These are phyloP conservation scores for Penicillium atrosanguineum DNA, from an alignment of 495 filamentous ascomycete species.

Conservation along the genomic window DNA sequence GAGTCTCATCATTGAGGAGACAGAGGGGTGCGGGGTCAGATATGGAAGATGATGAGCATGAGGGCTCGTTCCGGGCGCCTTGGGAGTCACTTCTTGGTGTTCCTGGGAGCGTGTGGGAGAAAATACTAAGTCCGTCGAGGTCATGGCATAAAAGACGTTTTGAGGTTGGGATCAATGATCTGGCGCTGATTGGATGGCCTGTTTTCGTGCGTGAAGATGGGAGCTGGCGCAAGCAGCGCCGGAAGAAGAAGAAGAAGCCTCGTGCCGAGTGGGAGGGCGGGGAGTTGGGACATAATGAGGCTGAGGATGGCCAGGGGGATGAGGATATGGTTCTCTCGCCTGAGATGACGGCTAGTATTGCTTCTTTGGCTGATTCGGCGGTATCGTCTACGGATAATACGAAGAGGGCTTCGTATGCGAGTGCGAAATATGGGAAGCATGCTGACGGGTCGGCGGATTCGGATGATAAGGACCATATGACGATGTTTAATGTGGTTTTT, in stretches of 20 bases:
- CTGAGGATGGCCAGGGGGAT: constrained; percentile 35
- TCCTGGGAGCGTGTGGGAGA: constrained; percentile 74
- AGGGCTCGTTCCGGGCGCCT: constrained; percentile 48
- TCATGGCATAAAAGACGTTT: constrained; percentile 86
- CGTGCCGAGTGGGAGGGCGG: constrained; percentile 39
- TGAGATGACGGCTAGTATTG: constrained; percentile 24
- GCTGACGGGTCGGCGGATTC: constrained; percentile 43
- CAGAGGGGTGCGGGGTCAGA: constrained; percentile 37
- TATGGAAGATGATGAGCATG: constrained; percentile 49
- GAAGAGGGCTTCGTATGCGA: constrained; percentile 38
- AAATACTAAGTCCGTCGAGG: constrained; percentile 72
- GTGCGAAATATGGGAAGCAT: constrained; percentile 34
- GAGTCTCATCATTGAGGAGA: constrained; percentile 36
- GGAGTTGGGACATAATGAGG: constrained; percentile 42
- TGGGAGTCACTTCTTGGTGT: constrained; percentile 81
- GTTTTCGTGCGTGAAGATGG: constrained; percentile 86
- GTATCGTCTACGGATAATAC: constrained; percentile 31
- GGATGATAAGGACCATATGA: constrained; percentile 67
- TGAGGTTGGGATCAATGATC: constrained; percentile 79
- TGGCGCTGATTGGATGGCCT: constrained; percentile 83
- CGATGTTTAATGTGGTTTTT: constrained; percentile 97
- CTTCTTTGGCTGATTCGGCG: constrained; percentile 29
- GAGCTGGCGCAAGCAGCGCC: constrained; percentile 71
- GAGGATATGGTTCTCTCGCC: constrained; percentile 33
- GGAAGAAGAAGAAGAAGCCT: constrained; percentile 57